phyloP scores from a whole-genome alignment of 2,329 filamentous ascomycete genomes.

The Geosmithia morbida region DNA sequence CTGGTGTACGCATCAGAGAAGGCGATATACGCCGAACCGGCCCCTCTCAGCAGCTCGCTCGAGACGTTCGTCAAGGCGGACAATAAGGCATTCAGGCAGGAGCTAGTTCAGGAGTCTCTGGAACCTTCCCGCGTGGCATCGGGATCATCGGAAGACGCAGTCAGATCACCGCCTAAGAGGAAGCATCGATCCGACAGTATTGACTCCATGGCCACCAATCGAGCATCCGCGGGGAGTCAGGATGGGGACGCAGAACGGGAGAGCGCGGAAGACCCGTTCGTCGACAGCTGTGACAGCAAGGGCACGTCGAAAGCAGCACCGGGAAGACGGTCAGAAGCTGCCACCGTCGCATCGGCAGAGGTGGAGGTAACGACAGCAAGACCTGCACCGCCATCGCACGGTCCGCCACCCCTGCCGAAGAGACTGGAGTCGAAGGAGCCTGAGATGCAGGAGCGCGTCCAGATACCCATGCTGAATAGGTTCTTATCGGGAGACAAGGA shows the following conservation, averaged over 20 bases:
- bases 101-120: conserved; percentile 25
- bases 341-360: too few relatives aligned
- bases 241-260: neutral
- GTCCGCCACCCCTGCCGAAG: conserved; percentile 1
- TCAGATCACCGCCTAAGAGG: conserved; percentile 28
- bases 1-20: conserved; percentile 39
- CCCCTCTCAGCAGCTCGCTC: conserved; percentile 21
- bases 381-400: neutral
- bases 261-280: neutral
- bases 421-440: conserved; percentile 14
- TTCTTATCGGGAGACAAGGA: conserved; percentile 4
- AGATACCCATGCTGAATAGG: conserved; percentile 12
- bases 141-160: conserved; percentile 6
- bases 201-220: conserved; percentile 31
- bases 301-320: neutral
- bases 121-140: conserved; percentile 3
- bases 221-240: conserved; percentile 25
- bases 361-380: too few relatives aligned
- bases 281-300: conserved; percentile 14
- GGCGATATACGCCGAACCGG: conserved; percentile 20
- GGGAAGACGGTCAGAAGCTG: too few relatives aligned
- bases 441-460: conserved; percentile 28
- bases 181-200: conserved; percentile 29
- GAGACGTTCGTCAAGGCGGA: conserved; percentile 35
- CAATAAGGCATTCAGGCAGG: conserved; percentile 35